Conservation (phyloP, 108 stramenopile species). For the Cyclotella atomus region DNA sequence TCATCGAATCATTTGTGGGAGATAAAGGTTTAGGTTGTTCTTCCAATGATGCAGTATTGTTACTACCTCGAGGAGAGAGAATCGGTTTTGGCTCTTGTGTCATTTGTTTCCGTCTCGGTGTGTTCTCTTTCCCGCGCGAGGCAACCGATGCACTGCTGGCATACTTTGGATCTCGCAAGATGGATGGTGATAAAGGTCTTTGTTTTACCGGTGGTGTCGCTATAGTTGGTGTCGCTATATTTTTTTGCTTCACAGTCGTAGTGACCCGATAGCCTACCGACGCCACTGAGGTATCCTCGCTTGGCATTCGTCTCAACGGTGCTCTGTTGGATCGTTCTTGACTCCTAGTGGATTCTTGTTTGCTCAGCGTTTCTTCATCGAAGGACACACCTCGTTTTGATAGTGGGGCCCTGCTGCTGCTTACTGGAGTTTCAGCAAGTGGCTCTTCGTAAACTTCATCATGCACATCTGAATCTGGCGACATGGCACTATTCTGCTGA, state of each 20-base stretch:
- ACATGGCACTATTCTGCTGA: no score
- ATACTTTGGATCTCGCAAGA: constrained; percentile 13
- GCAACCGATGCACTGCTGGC: background rate
- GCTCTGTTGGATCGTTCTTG: no score
- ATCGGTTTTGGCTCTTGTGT: background rate
- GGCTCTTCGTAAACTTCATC: no score
- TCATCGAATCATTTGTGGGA: no score
- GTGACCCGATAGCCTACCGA: constrained; percentile 15
- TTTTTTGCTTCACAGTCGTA: constrained; percentile 1
- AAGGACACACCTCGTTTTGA: constrained; percentile 1
- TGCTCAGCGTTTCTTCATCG: background rate
- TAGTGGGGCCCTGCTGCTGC: background rate
- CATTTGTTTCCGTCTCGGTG: no score
- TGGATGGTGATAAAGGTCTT: constrained; percentile 8
- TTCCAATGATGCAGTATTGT: no score
- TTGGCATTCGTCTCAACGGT: background rate
- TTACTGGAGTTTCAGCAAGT: background rate
- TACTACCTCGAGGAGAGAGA: no score
- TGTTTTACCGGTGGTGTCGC: background rate
- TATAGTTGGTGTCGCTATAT: no score
- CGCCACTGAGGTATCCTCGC: constrained; percentile 14
- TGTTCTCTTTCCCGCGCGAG: constrained; percentile 3
- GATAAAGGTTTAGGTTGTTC: no score
- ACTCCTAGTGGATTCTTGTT: background rate
- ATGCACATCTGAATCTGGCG: no score